phyloP scores from a whole-genome alignment of 192 early-diverging fungal species.

The Dimargaris verticillata region DNA sequence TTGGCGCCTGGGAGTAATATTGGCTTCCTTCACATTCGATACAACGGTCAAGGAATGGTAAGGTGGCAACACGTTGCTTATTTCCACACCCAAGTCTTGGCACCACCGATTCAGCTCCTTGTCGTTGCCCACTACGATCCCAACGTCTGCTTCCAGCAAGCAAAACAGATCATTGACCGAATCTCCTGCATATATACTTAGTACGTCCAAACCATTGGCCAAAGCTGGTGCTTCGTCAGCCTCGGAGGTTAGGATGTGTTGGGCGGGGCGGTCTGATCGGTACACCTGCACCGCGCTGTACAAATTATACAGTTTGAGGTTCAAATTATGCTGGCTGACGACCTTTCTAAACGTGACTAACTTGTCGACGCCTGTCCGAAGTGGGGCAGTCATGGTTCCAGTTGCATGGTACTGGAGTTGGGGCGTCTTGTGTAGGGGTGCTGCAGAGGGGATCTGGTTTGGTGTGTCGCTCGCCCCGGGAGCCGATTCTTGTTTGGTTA shows the following conservation, averaged over 20 bases:
- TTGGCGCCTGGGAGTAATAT: neutral
- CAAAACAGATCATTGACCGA: conserved; percentile 27
- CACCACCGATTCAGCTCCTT: conserved; percentile 19
- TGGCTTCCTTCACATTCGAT: neutral
- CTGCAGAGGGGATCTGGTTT: too few species aligned
- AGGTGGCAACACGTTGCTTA: conserved; percentile 7
- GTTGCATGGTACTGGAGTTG: conserved; percentile 13
- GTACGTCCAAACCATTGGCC: neutral
- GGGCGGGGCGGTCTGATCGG: too few species aligned
- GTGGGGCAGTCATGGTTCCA: conserved; percentile 11
- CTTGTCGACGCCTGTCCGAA: conserved; percentile 24
- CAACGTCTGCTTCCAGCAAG: conserved; percentile 20
- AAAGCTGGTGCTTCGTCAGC: neutral
- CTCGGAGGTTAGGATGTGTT: too few species aligned
- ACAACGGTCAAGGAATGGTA: neutral
- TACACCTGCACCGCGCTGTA: too few species aligned
- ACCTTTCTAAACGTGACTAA: neutral
- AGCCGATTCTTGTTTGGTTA: neutral
- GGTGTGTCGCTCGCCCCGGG: too few species aligned
- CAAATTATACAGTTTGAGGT: neutral
- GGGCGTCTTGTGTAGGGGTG: too few species aligned
- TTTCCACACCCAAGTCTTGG: conserved; percentile 13
- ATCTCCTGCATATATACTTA: conserved; percentile 21
- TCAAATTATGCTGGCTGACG: neutral
- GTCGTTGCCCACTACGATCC: conserved; percentile 20